Base-by-base conservation (phyloP, 257 asterid genomes). In the Knoxia roxburghii region DNA sequence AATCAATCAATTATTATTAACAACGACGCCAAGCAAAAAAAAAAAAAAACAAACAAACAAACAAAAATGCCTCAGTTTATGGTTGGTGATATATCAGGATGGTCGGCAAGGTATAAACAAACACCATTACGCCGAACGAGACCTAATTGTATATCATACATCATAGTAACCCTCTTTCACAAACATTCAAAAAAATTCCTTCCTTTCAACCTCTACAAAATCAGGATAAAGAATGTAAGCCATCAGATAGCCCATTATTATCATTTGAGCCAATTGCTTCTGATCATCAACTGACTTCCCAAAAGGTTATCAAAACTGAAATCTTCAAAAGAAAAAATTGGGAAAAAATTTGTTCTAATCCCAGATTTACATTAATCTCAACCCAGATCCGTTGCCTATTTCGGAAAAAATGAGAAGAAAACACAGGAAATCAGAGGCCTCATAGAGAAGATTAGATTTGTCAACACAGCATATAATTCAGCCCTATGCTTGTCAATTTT, bases 41-140 rank as follows among this genome's bases (percentile, higher is more conserved):
- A 37, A 37, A 37, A 9, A 37, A 37, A 37, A 4, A 9, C 41
- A 37, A 37, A 37, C 41, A 37, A 37, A 37, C 41, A 37, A 9
- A 37, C 4, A 37, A 37, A 29, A 17, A 73, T 78, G 71, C 73
- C 85, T 80, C 85, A 64, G 80, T 59, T 80, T 76, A 80, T 80
- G 81, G 84, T 81, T 80, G 81, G 84, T 80, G 84, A 80, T 80
- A 80, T 80, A 76, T 40, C 81, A 80, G 79, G 37, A 68, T 80
- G 75, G 84, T 80, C 84, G 82, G 54, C 84, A 80, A 77, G 79
- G 84, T 68, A 58, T 1, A 18, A 33, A 24, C 40, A 7, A 8
- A 70, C 75, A 69, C 79, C 79, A 61, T 71, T 78, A 75, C 68
- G 80, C 12, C 83, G 83, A 78, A 78, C 80, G 83, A 78, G 83